Evolutionary conservation across 2,329 filamentous ascomycete genomes (phyloP).

Genomic region (Bipolaris sorokiniana): DNA sequence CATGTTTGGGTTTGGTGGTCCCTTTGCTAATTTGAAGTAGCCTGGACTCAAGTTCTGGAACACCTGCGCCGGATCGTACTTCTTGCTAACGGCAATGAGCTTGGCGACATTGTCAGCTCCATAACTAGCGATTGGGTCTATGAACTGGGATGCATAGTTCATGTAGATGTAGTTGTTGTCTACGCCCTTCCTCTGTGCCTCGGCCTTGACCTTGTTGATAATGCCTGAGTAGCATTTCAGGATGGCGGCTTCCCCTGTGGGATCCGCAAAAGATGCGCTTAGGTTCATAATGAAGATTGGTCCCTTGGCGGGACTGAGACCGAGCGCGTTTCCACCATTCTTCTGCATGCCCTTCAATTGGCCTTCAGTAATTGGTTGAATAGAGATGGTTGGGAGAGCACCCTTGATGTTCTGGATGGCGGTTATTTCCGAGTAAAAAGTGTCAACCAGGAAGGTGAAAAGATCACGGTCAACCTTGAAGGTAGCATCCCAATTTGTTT

Average conservation of each 20-base stretch:
- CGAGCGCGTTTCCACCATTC: conserved; percentile 39
- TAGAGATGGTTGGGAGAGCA: conserved; percentile 26
- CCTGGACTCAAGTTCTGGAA: conserved; percentile 47
- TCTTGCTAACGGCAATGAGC: conserved; percentile 42
- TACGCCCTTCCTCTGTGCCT: conserved; percentile 23
- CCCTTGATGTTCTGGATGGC: conserved; percentile 18
- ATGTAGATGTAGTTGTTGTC: conserved; percentile 45
- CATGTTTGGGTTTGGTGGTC: conserved; percentile 9
- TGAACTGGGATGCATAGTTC: conserved; percentile 54
- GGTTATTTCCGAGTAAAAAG: conserved; percentile 23
- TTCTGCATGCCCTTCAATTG: conserved; percentile 32
- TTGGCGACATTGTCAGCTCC: conserved; percentile 44
- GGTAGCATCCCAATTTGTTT: conserved; percentile 39
- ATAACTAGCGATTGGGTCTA: conserved; percentile 47
- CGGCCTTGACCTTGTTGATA: conserved; percentile 24
- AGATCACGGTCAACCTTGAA: conserved; percentile 36
- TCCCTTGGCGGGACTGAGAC: conserved; percentile 26
- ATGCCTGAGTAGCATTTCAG: conserved; percentile 26
- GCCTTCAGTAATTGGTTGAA: conserved; percentile 35
- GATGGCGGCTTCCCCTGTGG: conserved; percentile 28
- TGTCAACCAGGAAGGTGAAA: conserved; percentile 27
- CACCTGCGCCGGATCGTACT: conserved; percentile 50
- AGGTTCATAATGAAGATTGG: conserved; percentile 33
- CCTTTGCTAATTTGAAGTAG: conserved; percentile 65
- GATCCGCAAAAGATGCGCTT: conserved; percentile 23